Evolutionary conservation across 2,329 filamentous ascomycete species (phyloP).

Genomic region (Ceratocystiopsis sp.): DNA sequence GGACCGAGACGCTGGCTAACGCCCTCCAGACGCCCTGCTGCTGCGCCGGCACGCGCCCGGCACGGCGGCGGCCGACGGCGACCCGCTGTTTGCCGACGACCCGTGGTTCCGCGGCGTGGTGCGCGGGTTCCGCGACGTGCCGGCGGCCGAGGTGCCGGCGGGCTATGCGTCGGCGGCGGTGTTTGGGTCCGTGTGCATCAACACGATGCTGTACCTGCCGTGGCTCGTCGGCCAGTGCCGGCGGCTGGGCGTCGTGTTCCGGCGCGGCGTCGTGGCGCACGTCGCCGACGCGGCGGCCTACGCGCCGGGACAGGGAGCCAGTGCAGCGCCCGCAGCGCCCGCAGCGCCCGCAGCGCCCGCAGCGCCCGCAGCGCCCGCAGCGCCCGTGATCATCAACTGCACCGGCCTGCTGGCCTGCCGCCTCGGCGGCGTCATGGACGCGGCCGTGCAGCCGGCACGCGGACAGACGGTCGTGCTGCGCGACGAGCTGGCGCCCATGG

Average conservation of each 20-base stretch:
- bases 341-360: constrained; percentile 35
- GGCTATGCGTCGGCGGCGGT: constrained; percentile 55
- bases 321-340: constrained; percentile 10
- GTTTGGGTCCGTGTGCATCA: constrained; percentile 82
- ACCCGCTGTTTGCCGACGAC: constrained; percentile 38
- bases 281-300: constrained; percentile 51
- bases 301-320: constrained; percentile 15
- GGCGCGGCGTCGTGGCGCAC: constrained; percentile 48
- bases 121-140: constrained; percentile 50
- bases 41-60: constrained; percentile 7
- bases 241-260: constrained; percentile 51
- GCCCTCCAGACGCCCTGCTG: too few relatives aligned
- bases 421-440: constrained; percentile 69
- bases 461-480: constrained; percentile 75
- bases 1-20: too few relatives aligned
- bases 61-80: constrained; percentile 15
- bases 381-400: constrained; percentile 62
- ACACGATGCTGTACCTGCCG: constrained; percentile 72
- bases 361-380: too few relatives aligned
- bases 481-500: constrained; percentile 59
- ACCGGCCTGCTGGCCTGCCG: constrained; percentile 60
- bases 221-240: constrained; percentile 73
- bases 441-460: constrained; percentile 53
- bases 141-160: constrained; percentile 37
- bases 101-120: constrained; percentile 62